Evolutionary conservation across 345 rosid species (phyloP), one percentile per base, ranked within the genome.

Genomic region (Noccaea bulbosa): DNA sequence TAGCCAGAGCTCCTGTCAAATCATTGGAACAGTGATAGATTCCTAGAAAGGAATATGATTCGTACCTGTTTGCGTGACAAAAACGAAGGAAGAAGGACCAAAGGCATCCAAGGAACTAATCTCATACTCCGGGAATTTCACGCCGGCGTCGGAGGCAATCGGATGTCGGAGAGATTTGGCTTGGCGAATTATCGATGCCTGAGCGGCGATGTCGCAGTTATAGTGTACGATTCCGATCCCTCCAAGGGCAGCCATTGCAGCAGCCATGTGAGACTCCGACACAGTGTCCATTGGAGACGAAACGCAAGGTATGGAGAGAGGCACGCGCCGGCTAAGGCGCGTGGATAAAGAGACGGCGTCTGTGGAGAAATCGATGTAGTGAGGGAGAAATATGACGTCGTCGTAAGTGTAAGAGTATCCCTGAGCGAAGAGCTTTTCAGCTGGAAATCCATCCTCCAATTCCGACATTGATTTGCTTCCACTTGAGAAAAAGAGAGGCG

Each of bases 241-340:
- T 0, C 99, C 97, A 2, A 91, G 76, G 0, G 96, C 78, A 6
- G 99, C 97, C 95, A 93, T 85, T 57, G 96, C 82, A 11, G 96
- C 77, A 20, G 96, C 98, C 97, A 91, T 91, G 82, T 84, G 76
- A 32, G 94, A 82, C 68, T 88, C 96, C 0, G 97, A 86, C 27
- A 91, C 99, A 12, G 99, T 94, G 70, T 94, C 98, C 98, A 93
- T 91, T 4, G 96, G 97, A 34, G 98, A 93, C 15, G 98, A 81
- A 15, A 93, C 93, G 49, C 91, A 93, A 5, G 98, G 98, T 70
- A 83, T 77, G 2, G 91, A 78, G 47, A 93, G 92, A 6, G 82
- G 68, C 53, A 93, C 62, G 71, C 89, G 93, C 46, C 90, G 84
- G 37, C 90, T 82, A 47, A 91, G 84, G 10, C 70, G 80, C 39